Evolutionary conservation across 345 rosid genomes (phyloP).

Genomic region (Boechera stricta): DNA sequence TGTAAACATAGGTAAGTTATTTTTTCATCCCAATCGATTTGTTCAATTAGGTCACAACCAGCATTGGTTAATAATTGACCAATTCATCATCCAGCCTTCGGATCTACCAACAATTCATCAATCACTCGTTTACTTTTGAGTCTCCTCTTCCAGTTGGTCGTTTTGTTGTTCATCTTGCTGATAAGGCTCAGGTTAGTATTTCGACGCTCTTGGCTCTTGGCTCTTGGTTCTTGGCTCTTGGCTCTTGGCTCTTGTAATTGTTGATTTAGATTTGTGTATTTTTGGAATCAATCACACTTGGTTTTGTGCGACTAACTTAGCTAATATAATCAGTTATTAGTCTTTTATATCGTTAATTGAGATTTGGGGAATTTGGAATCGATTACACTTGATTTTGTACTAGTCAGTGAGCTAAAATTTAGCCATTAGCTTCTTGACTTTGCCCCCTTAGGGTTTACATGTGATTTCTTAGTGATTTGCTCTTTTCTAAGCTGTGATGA

Average conservation of each 20-base stretch:
- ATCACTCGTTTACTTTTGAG: constrained; percentile 83
- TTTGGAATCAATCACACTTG: not conserved
- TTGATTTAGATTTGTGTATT: not conserved
- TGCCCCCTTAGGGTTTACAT: not conserved
- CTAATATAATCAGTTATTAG: not conserved
- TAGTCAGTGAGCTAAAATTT: not conserved
- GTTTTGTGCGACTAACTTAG: not conserved
- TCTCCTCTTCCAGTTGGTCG: constrained; percentile 98
- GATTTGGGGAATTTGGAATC: not conserved
- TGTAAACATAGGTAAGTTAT: too few species aligned
- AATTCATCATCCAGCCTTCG: too few species aligned
- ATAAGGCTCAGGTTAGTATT: constrained; percentile 88
- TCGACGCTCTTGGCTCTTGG: not conserved
- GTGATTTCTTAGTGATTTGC: not conserved
- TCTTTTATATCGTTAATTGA: not conserved
- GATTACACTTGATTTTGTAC: not conserved
- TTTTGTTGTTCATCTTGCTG: constrained; percentile 94
- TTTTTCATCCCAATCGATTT: too few species aligned
- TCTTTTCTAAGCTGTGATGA: not conserved
- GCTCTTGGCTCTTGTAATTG: not conserved
- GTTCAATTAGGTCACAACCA: too few species aligned
- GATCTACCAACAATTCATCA: constrained; percentile 42
- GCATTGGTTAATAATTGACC: too few species aligned
- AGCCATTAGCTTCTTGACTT: not conserved
- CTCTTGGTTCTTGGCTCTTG: too few species aligned